A percentile compares a stretch with the other conserved stretches of the same genome.
Conservation (phyloP, 2,329 filamentous ascomycete genomes). For the Botrytis medusae region DNA sequence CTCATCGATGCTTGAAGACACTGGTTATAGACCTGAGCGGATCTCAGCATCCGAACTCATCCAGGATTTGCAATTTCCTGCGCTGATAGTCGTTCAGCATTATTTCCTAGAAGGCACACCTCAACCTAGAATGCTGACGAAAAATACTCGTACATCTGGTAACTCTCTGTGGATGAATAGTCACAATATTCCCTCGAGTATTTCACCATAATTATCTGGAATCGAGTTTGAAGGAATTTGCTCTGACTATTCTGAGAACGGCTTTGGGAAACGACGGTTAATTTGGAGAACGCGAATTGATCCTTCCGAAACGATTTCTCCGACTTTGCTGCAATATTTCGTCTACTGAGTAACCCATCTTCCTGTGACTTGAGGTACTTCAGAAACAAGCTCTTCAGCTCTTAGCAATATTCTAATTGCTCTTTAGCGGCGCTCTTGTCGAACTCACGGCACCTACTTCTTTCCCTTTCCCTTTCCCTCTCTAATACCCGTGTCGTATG, state of each 20-base stretch:
- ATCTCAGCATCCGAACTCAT: neutral
- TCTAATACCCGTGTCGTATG: neutral
- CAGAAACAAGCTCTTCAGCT: neutral
- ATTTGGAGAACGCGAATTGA: neutral
- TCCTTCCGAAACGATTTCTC: fast-evolving
- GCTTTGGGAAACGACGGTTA: neutral
- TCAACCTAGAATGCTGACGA: neutral
- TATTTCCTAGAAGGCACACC: neutral
- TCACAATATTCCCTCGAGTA: neutral
- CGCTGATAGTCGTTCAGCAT: neutral
- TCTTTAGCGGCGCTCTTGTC: neutral
- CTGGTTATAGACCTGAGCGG: neutral
- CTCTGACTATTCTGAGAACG: neutral
- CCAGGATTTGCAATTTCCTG: neutral
- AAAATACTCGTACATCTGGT: neutral
- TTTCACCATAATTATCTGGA: neutral
- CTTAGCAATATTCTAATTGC: neutral
- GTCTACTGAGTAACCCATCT: neutral
- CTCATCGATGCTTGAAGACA: neutral
- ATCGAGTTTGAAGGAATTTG: neutral
- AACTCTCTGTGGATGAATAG: neutral
- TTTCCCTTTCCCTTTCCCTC: neutral
- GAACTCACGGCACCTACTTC: neutral
- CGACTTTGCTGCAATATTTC: neutral
- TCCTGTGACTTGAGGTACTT: neutral